Conservation (phyloP, 768 basidiomycete species). For the Sarcodon aspratus region DNA sequence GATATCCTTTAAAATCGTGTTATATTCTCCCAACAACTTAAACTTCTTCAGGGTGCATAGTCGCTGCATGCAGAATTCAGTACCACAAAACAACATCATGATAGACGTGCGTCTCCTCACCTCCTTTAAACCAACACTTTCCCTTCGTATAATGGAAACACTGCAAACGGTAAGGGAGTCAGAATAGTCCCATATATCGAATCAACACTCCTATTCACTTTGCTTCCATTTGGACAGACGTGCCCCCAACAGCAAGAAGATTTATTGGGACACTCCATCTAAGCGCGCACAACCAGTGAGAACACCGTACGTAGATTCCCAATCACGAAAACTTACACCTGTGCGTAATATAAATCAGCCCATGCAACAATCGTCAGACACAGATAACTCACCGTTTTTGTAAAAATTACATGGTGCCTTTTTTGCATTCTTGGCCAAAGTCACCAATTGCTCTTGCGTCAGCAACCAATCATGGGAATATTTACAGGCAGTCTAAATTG, state of each 20-base stretch:
- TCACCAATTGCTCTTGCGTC: conserved; percentile 58
- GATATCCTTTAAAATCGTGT: too few relatives aligned
- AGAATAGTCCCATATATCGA: background rate
- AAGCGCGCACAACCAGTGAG: conserved; percentile 34
- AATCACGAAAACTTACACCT: background rate
- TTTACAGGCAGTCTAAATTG: conserved; percentile 42
- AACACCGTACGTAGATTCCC: conserved; percentile 66
- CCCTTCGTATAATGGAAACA: conserved; percentile 60
- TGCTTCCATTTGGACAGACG: conserved; percentile 58
- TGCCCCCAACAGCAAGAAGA: conserved; percentile 32
- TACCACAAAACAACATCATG: background rate
- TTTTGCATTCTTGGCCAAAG: conserved; percentile 67
- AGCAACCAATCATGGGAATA: conserved; percentile 76
- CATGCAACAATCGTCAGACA: background rate
- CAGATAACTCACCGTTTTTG: conserved; percentile 48
- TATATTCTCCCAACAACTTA: background rate
- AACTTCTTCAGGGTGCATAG: background rate
- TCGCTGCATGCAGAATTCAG: background rate
- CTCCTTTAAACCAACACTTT: conserved; percentile 83
- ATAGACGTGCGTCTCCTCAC: conserved; percentile 17
- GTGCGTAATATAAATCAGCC: background rate
- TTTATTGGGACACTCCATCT: conserved; percentile 21
- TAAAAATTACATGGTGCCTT: conserved; percentile 81
- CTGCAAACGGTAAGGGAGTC: background rate
- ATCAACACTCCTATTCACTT: background rate